Percentiles rank a stretch among this genome's conserved stretches.
Evolutionary conservation across 768 basidiomycete species (phyloP).

Genomic region (Kwoniella shandongensis): DNA sequence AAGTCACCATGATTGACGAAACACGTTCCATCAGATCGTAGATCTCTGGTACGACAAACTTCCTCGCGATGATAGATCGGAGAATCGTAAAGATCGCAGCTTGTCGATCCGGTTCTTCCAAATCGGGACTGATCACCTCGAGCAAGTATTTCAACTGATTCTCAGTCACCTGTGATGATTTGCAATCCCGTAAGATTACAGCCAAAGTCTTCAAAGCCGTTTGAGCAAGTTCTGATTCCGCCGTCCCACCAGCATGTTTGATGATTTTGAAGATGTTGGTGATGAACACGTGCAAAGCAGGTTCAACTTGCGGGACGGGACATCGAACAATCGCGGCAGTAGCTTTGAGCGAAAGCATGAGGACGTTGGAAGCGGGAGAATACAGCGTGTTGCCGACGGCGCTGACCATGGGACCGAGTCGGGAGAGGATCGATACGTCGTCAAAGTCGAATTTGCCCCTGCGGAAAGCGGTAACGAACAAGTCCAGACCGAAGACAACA

Average conservation of each 20-base stretch:
- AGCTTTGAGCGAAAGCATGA: conserved; percentile 73
- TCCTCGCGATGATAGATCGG: conserved; percentile 83
- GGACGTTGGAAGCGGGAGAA: conserved; percentile 71
- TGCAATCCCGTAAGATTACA: conserved; percentile 83
- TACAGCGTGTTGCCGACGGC: conserved; percentile 91
- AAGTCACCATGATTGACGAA: conserved; percentile 87
- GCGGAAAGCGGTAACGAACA: conserved; percentile 82
- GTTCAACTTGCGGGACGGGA: conserved; percentile 71
- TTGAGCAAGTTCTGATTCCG: conserved; percentile 83
- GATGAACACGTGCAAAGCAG: conserved; percentile 77
- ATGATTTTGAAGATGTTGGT: conserved; percentile 80
- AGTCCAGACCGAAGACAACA: conserved; percentile 84
- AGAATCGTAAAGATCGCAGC: conserved; percentile 81
- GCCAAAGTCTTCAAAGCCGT: conserved; percentile 83
- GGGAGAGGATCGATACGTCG: conserved; percentile 69
- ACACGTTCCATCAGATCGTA: conserved; percentile 96
- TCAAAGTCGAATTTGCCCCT: conserved; percentile 82
- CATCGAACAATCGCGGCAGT: conserved; percentile 78
- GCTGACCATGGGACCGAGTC: conserved; percentile 80
- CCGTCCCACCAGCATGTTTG: conserved; percentile 73
- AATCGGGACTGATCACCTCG: conserved; percentile 78
- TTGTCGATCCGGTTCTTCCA: conserved; percentile 86
- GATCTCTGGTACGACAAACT: conserved; percentile 91
- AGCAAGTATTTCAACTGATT: conserved; percentile 83
- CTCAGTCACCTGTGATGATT: conserved; percentile 77